A percentile compares a stretch with the other conserved stretches of the same genome.
phyloP scores from a whole-genome alignment of 495 filamentous ascomycete genomes.

The Penicillium cinerascens region DNA sequence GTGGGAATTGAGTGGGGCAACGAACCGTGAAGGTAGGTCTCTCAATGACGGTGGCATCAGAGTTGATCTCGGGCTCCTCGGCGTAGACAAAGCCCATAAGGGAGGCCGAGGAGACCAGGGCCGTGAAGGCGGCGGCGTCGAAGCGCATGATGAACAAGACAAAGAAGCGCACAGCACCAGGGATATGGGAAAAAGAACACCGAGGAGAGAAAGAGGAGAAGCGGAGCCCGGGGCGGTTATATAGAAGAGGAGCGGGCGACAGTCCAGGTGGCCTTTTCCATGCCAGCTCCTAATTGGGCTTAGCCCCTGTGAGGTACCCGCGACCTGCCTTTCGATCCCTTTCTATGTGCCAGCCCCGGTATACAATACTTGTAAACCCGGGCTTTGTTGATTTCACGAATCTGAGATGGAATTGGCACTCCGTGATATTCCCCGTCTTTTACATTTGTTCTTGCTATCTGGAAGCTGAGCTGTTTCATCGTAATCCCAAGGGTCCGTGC shows the following conservation, averaged over 20 bases:
- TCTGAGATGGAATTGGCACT: neutral
- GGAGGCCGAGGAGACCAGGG: conserved; percentile 64
- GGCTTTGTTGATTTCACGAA: neutral
- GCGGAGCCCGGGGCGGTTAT: conserved; percentile 25
- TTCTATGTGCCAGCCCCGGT: conserved; percentile 6
- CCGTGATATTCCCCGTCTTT: neutral
- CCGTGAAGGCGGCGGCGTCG: conserved; percentile 64
- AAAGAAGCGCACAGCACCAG: conserved; percentile 26
- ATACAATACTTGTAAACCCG: neutral
- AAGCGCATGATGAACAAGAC: conserved; percentile 66
- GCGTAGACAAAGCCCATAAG: conserved; percentile 70
- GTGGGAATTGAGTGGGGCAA: conserved; percentile 14
- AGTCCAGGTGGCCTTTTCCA: conserved; percentile 48
- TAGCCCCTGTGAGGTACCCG: conserved; percentile 25
- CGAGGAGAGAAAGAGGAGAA: conserved; percentile 30
- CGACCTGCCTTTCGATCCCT: conserved; percentile 14
- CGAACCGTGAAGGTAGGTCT: conserved; percentile 89
- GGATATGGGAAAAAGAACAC: neutral
- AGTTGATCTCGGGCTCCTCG: conserved; percentile 62
- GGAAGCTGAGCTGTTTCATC: neutral
- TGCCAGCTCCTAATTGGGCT: conserved; percentile 30
- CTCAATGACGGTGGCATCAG: conserved; percentile 53
- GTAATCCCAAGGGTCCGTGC: neutral
- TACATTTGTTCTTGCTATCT: neutral
- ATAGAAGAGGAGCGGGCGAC: conserved; percentile 28